These are phyloP conservation scores for Angophora floribunda DNA, from an alignment of 345 rosid genomes.

Conservation along the genomic window DNA sequence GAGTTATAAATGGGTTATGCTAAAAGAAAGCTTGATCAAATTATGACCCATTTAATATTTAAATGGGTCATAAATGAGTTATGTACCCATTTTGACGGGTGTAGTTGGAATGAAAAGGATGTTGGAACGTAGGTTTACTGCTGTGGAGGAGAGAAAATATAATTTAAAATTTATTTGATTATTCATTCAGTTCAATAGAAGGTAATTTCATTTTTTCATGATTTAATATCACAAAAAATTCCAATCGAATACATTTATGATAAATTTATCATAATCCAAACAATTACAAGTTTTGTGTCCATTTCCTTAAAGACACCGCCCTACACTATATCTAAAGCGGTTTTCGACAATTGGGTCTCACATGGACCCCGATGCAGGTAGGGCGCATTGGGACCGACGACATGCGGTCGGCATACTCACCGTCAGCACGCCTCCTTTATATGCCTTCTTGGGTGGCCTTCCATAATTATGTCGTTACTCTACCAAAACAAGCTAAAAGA, in stretches of 20 bases:
- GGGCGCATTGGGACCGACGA: neutral
- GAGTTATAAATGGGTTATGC: too few relatives aligned
- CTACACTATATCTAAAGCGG: neutral
- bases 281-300: neutral
- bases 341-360: neutral
- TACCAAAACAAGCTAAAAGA: neutral
- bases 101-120: too few relatives aligned
- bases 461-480: neutral
- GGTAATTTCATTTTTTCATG: neutral
- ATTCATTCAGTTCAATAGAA: neutral
- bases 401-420: neutral
- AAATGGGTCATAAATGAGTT: too few relatives aligned
- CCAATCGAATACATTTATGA: too few relatives aligned
- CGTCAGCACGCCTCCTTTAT: neutral
- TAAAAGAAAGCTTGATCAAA: too few relatives aligned
- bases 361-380: neutral
- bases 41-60: too few relatives aligned
- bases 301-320: neutral
- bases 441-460: neutral
- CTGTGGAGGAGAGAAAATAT: neutral
- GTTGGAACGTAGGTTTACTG: neutral
- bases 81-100: too few relatives aligned
- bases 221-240: too few relatives aligned
- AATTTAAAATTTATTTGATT: neutral
- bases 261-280: too few relatives aligned